phyloP scores from a whole-genome alignment of 225 moss, liverwort and hornwort species.

The Climacium dendroides region DNA sequence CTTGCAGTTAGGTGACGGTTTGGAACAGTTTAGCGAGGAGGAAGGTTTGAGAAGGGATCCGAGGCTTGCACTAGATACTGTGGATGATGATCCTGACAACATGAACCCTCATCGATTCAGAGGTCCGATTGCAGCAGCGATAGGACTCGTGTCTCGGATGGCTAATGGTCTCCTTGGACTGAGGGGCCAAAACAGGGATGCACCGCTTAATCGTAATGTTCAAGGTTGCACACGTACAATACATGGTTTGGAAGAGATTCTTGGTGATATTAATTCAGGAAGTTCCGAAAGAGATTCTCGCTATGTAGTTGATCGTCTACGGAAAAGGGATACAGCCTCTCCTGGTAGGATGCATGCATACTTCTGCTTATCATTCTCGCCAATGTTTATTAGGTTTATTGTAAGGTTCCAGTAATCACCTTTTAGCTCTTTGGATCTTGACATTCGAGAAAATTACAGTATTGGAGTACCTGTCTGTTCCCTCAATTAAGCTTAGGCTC shows the following conservation, averaged over 20 bases:
- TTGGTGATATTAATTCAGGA: slow-evolving; percentile 34
- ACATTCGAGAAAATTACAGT: neutral
- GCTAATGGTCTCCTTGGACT: slow-evolving; percentile 71
- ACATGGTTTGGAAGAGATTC: slow-evolving; percentile 67
- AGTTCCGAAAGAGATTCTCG: slow-evolving; percentile 32
- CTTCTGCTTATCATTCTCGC: neutral
- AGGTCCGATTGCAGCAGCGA: slow-evolving; percentile 63
- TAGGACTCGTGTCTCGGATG: slow-evolving; percentile 71
- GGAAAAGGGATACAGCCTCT: slow-evolving; percentile 20
- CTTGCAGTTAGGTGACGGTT: slow-evolving; percentile 39
- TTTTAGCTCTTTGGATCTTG: neutral
- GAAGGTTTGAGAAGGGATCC: slow-evolving; percentile 11
- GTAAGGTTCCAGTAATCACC: neutral
- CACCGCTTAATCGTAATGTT: slow-evolving; percentile 13
- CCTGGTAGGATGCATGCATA: slow-evolving; percentile 11
- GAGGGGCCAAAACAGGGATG: slow-evolving; percentile 39
- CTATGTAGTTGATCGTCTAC: slow-evolving; percentile 41
- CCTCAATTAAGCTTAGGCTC: neutral
- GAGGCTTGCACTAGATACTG: slow-evolving; percentile 2
- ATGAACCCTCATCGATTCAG: slow-evolving; percentile 11
- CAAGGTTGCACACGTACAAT: slow-evolving; percentile 23
- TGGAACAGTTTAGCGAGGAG: slow-evolving; percentile 13
- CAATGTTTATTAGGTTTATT: neutral
- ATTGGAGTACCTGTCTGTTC: neutral
- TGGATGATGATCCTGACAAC: slow-evolving; percentile 20